A percentile compares a stretch with the other conserved stretches of the same genome.
Evolutionary conservation across 495 filamentous ascomycete genomes (phyloP).

Genomic region (Penicillium malachiteum): DNA sequence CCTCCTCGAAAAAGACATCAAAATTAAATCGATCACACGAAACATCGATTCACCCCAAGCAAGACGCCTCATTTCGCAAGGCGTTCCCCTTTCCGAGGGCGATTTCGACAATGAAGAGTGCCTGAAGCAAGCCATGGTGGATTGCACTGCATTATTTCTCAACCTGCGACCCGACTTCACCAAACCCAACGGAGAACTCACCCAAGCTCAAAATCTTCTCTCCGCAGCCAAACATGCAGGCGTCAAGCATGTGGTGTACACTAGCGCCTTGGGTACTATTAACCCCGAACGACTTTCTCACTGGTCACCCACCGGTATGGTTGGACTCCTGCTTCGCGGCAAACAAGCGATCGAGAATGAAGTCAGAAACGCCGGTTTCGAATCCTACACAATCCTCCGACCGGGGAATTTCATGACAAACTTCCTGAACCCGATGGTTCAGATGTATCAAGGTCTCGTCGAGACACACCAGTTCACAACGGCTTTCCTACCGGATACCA

Average conservation of each 20-base stretch:
- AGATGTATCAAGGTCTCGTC: slow-evolving; percentile 36
- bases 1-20: slow-evolving; percentile 34
- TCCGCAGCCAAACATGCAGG: slow-evolving; percentile 38
- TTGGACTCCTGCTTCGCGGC: slow-evolving; percentile 24
- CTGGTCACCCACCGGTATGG: slow-evolving; percentile 25
- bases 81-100: slow-evolving; percentile 41
- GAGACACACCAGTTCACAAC: slow-evolving; percentile 35
- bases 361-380: slow-evolving; percentile 31
- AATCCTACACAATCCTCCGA: slow-evolving; percentile 43
- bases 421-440: slow-evolving; percentile 34
- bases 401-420: slow-evolving; percentile 54
- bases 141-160: slow-evolving; percentile 50
- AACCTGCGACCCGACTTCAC: slow-evolving; percentile 36
- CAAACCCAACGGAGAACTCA: slow-evolving; percentile 26
- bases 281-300: slow-evolving; percentile 20
- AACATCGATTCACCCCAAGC: slow-evolving; percentile 34
- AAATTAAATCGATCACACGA: slow-evolving; percentile 42
- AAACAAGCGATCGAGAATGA: slow-evolving; percentile 39
- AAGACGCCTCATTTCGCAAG: slow-evolving; percentile 31
- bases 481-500: slow-evolving; percentile 28
- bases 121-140: slow-evolving; percentile 33
- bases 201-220: slow-evolving; percentile 40
- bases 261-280: slow-evolving; percentile 30
- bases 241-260: slow-evolving; percentile 42
- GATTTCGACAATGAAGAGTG: slow-evolving; percentile 39